phyloP scores from a whole-genome alignment of 1,284 basidiomycete genomes.

The Athelia psychrophila region DNA sequence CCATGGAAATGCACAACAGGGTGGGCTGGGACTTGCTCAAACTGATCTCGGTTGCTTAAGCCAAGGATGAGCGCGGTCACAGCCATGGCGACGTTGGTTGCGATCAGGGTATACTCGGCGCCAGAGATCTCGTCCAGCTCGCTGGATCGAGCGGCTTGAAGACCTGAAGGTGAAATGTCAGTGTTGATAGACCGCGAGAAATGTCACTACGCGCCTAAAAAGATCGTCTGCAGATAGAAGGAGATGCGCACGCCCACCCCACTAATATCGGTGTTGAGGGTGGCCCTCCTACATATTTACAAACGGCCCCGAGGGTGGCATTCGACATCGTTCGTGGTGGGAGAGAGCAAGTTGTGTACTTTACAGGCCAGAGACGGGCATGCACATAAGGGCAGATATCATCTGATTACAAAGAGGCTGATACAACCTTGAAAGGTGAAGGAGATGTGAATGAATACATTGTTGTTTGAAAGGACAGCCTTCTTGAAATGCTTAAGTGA shows the following conservation, averaged over 20 bases:
- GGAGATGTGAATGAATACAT: no score
- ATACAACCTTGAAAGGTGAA: no score
- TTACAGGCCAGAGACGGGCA: no score
- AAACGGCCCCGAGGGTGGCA: neutral
- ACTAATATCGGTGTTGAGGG: constrained; percentile 15
- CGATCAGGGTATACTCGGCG: constrained; percentile 21
- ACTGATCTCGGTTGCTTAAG: constrained; percentile 21
- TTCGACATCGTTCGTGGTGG: no score
- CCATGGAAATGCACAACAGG: neutral
- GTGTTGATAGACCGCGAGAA: neutral
- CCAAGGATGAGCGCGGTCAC: constrained; percentile 23
- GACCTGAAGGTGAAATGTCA: constrained; percentile 10
- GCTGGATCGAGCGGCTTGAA: constrained; percentile 18
- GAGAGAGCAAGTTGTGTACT: no score
- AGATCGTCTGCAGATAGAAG: constrained; percentile 18
- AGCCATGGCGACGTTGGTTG: constrained; percentile 25
- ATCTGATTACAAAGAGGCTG: no score
- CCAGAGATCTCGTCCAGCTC: constrained; percentile 20
- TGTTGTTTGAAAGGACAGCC: no score
- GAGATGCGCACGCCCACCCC: constrained; percentile 19
- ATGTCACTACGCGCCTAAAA: constrained; percentile 8
- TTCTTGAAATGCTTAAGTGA: no score
- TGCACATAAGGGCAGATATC: no score
- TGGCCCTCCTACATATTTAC: constrained; percentile 2
- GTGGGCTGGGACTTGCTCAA: constrained; percentile 16